Conservation (phyloP, 2,329 filamentous ascomycete species). For the Cryoendolithus antarcticus region DNA sequence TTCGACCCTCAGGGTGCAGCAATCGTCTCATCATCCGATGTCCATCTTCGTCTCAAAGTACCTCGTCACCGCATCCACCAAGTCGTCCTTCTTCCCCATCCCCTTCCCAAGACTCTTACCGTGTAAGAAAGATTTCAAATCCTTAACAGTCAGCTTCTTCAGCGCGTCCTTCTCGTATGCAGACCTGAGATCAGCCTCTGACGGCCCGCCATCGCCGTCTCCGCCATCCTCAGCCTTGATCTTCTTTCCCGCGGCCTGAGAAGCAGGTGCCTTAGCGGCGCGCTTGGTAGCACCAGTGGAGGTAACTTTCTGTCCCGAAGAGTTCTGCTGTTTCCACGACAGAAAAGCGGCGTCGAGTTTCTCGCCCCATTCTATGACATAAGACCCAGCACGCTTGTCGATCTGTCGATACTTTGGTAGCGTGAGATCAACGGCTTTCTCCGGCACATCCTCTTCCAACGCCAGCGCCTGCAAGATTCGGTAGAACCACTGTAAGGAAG, state of each 20-base stretch:
- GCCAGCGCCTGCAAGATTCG: conserved; percentile 83
- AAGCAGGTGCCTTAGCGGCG: conserved; percentile 5
- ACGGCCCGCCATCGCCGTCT: conserved; percentile 20
- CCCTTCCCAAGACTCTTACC: conserved; percentile 14
- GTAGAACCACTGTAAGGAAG: conserved; percentile 89
- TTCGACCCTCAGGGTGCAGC: too few relatives aligned
- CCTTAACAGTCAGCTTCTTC: conserved; percentile 25
- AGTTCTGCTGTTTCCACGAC: conserved; percentile 24
- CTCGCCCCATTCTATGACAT: conserved; percentile 65
- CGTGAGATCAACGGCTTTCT: conserved; percentile 63
- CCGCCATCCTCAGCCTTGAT: conserved; percentile 28
- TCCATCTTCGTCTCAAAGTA: conserved; percentile 23
- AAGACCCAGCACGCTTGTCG: conserved; percentile 70
- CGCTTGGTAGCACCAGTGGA: conserved; percentile 37
- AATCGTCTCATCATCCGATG: too few relatives aligned
- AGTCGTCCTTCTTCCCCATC: conserved; percentile 21
- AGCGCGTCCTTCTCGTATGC: conserved; percentile 33
- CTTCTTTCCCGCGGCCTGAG: conserved; percentile 29
- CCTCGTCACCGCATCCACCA: conserved; percentile 23
- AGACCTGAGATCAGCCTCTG: conserved; percentile 32
- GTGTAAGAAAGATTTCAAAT: conserved; percentile 22
- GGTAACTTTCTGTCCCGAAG: conserved; percentile 27
- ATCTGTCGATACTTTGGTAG: conserved; percentile 78
- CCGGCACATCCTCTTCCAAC: conserved; percentile 79
- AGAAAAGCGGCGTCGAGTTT: conserved; percentile 49